Conservation (phyloP, 208 protist species). For the Wallacemonas sp. region DNA sequence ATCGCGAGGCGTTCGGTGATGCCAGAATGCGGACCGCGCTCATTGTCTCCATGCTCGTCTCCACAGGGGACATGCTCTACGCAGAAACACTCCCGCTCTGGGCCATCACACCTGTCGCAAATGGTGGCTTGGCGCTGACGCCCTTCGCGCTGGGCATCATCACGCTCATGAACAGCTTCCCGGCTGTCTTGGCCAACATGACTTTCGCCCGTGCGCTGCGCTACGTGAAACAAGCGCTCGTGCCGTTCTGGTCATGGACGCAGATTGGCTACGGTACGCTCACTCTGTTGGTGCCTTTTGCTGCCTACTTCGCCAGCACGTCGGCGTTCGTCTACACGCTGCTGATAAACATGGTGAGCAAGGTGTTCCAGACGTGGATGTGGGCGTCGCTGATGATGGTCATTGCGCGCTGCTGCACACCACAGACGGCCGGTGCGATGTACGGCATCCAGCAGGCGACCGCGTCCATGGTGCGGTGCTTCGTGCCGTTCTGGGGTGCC, state of each 20-base stretch:
- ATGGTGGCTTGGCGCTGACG: constrained; percentile 40
- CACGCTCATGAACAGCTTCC: constrained; percentile 46
- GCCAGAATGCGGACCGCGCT: constrained; percentile 44
- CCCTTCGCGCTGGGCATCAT: constrained; percentile 36
- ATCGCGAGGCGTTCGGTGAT: constrained; percentile 47
- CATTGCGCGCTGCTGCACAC: constrained; percentile 34
- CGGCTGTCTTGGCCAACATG: constrained; percentile 56
- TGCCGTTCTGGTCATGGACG: constrained; percentile 48
- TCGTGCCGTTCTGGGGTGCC: constrained; percentile 59
- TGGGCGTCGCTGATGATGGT: constrained; percentile 65
- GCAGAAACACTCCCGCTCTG: constrained; percentile 64
- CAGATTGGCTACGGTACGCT: constrained; percentile 27
- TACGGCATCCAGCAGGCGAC: constrained; percentile 80
- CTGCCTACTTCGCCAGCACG: constrained; percentile 19
- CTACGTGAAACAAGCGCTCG: constrained; percentile 18
- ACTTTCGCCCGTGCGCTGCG: constrained; percentile 36
- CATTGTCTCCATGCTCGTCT: constrained; percentile 69
- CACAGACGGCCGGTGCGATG: constrained; percentile 60
- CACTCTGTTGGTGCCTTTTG: constrained; percentile 35
- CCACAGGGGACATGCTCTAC: constrained; percentile 58
- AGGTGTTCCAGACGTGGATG: constrained; percentile 58
- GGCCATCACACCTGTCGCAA: constrained; percentile 29
- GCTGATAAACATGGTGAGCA: constrained; percentile 40
- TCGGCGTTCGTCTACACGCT: constrained; percentile 44
- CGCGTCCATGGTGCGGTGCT: constrained; percentile 55